Percentiles rank a stretch among this genome's conserved stretches.
Conservation (phyloP, 1,284 basidiomycete genomes). For the Cutaneotrichosporon sp. region DNA sequence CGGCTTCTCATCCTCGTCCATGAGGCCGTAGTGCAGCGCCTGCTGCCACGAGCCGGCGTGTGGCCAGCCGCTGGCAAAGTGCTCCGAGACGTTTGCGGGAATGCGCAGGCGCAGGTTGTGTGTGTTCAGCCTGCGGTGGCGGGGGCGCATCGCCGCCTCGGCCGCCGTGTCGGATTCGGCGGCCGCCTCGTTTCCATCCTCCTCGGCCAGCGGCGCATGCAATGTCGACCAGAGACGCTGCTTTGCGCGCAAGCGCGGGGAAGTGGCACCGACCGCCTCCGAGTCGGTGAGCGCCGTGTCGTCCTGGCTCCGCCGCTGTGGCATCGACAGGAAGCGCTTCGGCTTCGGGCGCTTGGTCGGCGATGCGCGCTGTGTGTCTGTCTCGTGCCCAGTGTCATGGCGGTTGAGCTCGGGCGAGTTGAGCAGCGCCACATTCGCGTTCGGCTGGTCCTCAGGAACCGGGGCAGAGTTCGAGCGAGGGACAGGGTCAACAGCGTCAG, state of each 20-base stretch:
- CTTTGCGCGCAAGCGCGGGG: slow-evolving; percentile 13
- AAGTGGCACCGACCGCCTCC: slow-evolving; percentile 16
- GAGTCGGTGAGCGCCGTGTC: slow-evolving; percentile 24
- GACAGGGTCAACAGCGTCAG: neutral
- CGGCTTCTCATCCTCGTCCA: slow-evolving; percentile 10
- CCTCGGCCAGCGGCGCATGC: slow-evolving; percentile 13
- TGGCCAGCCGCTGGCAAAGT: slow-evolving; percentile 43
- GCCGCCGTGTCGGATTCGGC: slow-evolving; percentile 10
- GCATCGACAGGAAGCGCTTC: slow-evolving; percentile 13
- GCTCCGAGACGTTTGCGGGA: slow-evolving; percentile 36
- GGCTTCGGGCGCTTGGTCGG: neutral
- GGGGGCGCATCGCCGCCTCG: neutral
- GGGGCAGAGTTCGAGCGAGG: slow-evolving; percentile 20
- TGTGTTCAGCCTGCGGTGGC: slow-evolving; percentile 14
- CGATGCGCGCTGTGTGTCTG: slow-evolving; percentile 6
- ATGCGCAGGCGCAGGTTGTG: slow-evolving; percentile 36
- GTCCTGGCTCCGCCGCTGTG: slow-evolving; percentile 10
- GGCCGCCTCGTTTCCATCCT: slow-evolving; percentile 9
- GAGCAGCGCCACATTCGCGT: neutral
- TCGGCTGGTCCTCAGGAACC: neutral
- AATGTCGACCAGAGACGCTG: slow-evolving; percentile 18
- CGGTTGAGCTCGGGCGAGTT: neutral
- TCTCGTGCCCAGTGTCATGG: neutral
- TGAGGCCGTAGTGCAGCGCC: slow-evolving; percentile 35
- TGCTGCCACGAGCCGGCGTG: slow-evolving; percentile 52